phyloP scores from a whole-genome alignment of 2,329 filamentous ascomycete genomes.

The Spiromastix sp. region DNA sequence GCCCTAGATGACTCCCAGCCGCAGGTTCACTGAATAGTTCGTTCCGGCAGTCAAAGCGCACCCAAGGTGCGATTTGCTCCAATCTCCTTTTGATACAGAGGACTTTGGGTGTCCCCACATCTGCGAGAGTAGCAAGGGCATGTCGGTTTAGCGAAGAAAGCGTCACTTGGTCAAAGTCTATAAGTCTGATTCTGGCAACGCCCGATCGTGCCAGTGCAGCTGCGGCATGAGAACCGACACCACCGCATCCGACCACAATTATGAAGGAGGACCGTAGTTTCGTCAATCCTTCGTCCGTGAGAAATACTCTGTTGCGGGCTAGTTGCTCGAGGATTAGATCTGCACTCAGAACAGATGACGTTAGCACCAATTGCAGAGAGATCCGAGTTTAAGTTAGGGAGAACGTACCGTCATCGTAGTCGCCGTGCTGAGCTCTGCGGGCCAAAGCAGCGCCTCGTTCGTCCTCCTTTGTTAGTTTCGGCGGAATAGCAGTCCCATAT shows the following conservation, averaged over 20 bases:
- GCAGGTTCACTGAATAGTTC: slow-evolving; percentile 66
- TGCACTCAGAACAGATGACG: slow-evolving; percentile 18
- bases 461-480: slow-evolving; percentile 40
- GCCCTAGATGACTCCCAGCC: slow-evolving; percentile 56
- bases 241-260: slow-evolving; percentile 83
- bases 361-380: background rate
- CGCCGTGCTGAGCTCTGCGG: slow-evolving; percentile 48
- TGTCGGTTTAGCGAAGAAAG: slow-evolving; percentile 92
- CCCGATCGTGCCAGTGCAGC: slow-evolving; percentile 81
- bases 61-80: slow-evolving; percentile 84
- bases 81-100: slow-evolving; percentile 69
- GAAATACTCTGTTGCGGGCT: slow-evolving; percentile 83
- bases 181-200: slow-evolving; percentile 72
- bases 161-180: slow-evolving; percentile 97
- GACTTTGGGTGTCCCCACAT: slow-evolving; percentile 90
- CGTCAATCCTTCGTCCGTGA: slow-evolving; percentile 67
- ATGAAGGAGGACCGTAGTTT: slow-evolving; percentile 76
- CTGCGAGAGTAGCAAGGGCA: slow-evolving; percentile 83
- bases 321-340: slow-evolving; percentile 91
- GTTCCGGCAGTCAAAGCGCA: slow-evolving; percentile 73
- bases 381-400: no score
- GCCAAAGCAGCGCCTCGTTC: slow-evolving; percentile 49
- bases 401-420: slow-evolving; percentile 51
- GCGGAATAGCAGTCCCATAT: slow-evolving; percentile 32
- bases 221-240: slow-evolving; percentile 85